Evolutionary conservation across 2,329 filamentous ascomycete genomes (phyloP).

Genomic region (Chaetothyriales sp.): DNA sequence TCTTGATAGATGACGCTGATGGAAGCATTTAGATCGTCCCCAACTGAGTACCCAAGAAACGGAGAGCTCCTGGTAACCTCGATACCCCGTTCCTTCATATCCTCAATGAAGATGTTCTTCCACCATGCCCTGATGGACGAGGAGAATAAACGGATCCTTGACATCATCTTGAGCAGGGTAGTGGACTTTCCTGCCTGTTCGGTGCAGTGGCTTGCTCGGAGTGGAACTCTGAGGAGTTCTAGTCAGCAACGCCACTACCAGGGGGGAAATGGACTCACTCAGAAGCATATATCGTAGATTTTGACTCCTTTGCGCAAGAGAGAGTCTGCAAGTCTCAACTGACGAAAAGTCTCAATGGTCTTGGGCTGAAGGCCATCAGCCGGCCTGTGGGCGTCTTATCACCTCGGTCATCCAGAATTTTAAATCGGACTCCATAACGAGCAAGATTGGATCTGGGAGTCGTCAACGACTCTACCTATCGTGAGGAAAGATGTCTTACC

Average conservation of each 20-base stretch:
- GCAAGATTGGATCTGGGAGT: constrained; percentile 41
- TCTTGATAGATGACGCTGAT: constrained; percentile 32
- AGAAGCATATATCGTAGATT: constrained; percentile 63
- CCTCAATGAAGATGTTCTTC: constrained; percentile 57
- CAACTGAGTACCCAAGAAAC: constrained; percentile 44
- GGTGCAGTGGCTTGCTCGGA: constrained; percentile 38
- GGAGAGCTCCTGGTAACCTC: constrained; percentile 50
- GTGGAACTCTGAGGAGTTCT: too few species aligned
- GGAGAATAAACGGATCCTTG: constrained; percentile 40
- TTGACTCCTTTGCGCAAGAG: constrained; percentile 53
- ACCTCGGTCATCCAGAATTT: constrained; percentile 54
- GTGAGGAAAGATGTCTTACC: constrained; percentile 21
- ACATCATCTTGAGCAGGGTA: constrained; percentile 43
- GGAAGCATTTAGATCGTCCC: constrained; percentile 24
- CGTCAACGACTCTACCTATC: constrained; percentile 9
- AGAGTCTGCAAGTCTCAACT: constrained; percentile 58
- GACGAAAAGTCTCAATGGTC: constrained; percentile 62
- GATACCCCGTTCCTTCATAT: constrained; percentile 51
- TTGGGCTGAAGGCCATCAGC: constrained; percentile 66
- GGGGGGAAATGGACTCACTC: constrained; percentile 38
- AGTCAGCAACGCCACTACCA: constrained; percentile 3
- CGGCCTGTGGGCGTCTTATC: constrained; percentile 53
- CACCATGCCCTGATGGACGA: constrained; percentile 61
- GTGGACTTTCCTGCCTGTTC: constrained; percentile 53
- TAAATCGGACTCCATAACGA: constrained; percentile 51